Base-by-base conservation (phyloP, 768 basidiomycete species). In the Mycena sanguinolenta region DNA sequence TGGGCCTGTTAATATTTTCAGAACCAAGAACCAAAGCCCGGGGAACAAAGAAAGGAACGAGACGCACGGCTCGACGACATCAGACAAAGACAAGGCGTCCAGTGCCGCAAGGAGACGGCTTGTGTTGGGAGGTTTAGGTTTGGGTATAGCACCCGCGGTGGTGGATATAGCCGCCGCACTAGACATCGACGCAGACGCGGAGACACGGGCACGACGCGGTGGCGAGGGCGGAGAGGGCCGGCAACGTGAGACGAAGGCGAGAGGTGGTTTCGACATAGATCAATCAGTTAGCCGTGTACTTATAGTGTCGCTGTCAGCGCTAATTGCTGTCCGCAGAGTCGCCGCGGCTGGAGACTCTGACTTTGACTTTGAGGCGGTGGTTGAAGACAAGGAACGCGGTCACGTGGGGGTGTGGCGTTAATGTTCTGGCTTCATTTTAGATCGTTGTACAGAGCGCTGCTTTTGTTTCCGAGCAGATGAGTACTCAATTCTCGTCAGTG, bases 71-170 rank as follows among this genome's bases (percentile, higher is more conserved):
- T 70, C 50, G 55, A 58, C 44, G n/a, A 53, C 19, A 25, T 70
- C 58, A 4, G 65, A 16, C 42, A 72, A 44, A 34, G 55, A 44
- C 42, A 72, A 32, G 42, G 19, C 50, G 1, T 58, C 63, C 21
- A 73, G 46, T 0, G 72, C 72, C 1, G 67, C 67, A 19, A 73
- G 60, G 17, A 66, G 39, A 27, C 60, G 53, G 60, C 72, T 73
- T 65, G 8, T 9, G 54, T 21, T 9, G 14, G 44, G 60, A 23
- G 14, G 23, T n/a, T 9, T 46, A 7, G 9, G 52, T n/a, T 46
- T 14, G 36, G 36, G 36, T 6, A 38, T 14, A 38, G 8, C 36
- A 38, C 36, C 14, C 8, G 39, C 16, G 16, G 39, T 39, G 34
- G 70, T 62, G 10, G 64, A 57, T 60, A 71, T 62, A n/a, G n/a